phyloP scores from a whole-genome alignment of 345 rosid species.

The Euphorbia pulcherrima region DNA sequence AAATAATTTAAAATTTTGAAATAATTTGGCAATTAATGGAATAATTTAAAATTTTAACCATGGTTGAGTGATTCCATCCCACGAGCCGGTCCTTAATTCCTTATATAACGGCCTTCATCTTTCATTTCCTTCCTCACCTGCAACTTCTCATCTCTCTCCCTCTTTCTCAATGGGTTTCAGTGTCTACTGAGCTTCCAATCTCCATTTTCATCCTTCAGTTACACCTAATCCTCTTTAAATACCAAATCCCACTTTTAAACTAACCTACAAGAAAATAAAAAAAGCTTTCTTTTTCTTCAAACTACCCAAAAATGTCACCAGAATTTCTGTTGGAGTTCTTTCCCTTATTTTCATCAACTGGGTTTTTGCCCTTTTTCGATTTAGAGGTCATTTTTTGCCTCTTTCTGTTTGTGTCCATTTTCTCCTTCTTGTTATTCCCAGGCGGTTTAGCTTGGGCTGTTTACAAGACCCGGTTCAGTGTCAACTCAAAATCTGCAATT shows the following conservation, averaged over 20 bases:
- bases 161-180: background rate
- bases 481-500: constrained; percentile 30
- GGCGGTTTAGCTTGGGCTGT: constrained; percentile 74
- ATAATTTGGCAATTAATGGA: background rate
- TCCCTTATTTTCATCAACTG: constrained; percentile 19
- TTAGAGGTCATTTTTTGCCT: constrained; percentile 33
- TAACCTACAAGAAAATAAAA: too few relatives aligned
- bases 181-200: background rate
- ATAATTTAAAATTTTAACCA: constrained; percentile 4
- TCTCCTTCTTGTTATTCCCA: constrained; percentile 43
- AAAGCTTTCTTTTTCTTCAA: background rate
- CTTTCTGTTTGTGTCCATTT: constrained; percentile 30
- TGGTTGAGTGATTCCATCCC: background rate
- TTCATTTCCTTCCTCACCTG: background rate
- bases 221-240: background rate
- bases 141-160: background rate
- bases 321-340: constrained; percentile 3
- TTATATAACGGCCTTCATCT: constrained; percentile 5
- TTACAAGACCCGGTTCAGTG: constrained; percentile 20
- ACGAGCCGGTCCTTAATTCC: background rate
- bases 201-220: background rate
- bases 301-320: constrained; percentile 14
- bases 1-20: background rate
- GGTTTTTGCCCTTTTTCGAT: constrained; percentile 15
- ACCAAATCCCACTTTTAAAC: background rate